Base-by-base conservation (phyloP, 2,329 filamentous ascomycete species). In the Grosmannia penicillata region DNA sequence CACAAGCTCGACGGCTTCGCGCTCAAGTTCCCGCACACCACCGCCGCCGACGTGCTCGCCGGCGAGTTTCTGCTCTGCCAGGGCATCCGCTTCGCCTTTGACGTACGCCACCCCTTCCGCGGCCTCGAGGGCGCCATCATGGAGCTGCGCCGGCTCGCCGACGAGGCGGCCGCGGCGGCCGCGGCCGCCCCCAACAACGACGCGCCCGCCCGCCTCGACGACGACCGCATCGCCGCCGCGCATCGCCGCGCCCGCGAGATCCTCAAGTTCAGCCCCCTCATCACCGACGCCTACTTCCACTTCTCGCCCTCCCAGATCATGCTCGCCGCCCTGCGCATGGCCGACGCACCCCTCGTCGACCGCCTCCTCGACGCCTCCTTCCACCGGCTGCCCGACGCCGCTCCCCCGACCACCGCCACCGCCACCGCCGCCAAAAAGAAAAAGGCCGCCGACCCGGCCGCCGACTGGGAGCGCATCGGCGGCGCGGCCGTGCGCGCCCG, bases 281-380 rank as follows among this genome's bases (percentile, higher is more conserved):
- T 95, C 44, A 94, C 89, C 21, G 91, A 98, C 51, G 86, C 75
- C n/a, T 96, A 96, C 61, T 95, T 96, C 60, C 80, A 94, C 57
- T 96, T 83, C 60, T 89, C 89, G 0, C 91, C 91, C 0, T 82
- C 83, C 19, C 91, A 98, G 56, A 93, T 96, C 54, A 87, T 87
- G 77, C 70, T 96, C 43, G 79, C 84, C 0, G 77, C 87, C 0
- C 60, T 95, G 22, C 66, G 79, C 13, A 69, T 93, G 37, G 82
- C 78, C 0, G 89, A 96, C 53, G 60, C 65, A 29, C 72, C 68
- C 0, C 60, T 91, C 24, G 53, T 68, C 3, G 66, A 72, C 43
- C 55, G 57, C 4, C 46, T 75, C 32, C 51, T 73, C 11, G 57
- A 61, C 2, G 53, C 58, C 7, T 57, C 59, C 3, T 62, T 65